Base-by-base conservation (phyloP, 2,329 filamentous ascomycete genomes). In the Diaporthe australafricana region DNA sequence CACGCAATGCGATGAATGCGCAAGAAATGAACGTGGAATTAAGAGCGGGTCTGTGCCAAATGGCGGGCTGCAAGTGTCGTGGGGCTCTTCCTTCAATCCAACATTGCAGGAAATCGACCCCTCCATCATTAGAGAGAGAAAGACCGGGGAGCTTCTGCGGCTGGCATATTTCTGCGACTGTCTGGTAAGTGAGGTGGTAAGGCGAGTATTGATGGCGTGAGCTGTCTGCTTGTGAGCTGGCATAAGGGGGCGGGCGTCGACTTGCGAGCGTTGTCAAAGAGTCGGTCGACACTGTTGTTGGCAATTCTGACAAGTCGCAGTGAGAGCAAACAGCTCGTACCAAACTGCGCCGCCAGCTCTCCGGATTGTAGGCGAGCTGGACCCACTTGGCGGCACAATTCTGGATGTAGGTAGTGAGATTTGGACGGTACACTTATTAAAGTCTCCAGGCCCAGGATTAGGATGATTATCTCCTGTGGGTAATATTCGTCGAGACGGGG, bases 11-110 rank as follows among this genome's bases (percentile, higher is more conserved):
- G 50, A 47, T n/a, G 40, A 65, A 50, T 50, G 60, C 45, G 60
- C 53, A 67, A 62, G 66, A 72, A 72, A 72, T 62, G 55, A 53
- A 57, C 48, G 22, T 70, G 70, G 70, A 70, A 70, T 70, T 72
- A 72, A 72, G 70, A 70, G 70, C 57, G 70, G 70, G 67, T 72
- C 70, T 72, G 70, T 70, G 70, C 69, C 66, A 72, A 65, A 72
- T 72, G 70, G 70, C 25, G 70, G 66, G 66, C 70, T 70, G 53
- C 38, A 57, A 27, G 52, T 35, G 16, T 45, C 40, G 48, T 63
- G 56, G 66, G 70, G 65, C 48, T 57, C n/a, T 63, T 55, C 52
- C 53, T 47, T 60, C 30, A 32, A 52, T 69, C 53, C 53, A 30
- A 60, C 67, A 65, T 20, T 65, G 45, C 60, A 65, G 32, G 53